Base-by-base conservation (phyloP, 1,284 basidiomycete genomes). In the Trichosporon sp. region DNA sequence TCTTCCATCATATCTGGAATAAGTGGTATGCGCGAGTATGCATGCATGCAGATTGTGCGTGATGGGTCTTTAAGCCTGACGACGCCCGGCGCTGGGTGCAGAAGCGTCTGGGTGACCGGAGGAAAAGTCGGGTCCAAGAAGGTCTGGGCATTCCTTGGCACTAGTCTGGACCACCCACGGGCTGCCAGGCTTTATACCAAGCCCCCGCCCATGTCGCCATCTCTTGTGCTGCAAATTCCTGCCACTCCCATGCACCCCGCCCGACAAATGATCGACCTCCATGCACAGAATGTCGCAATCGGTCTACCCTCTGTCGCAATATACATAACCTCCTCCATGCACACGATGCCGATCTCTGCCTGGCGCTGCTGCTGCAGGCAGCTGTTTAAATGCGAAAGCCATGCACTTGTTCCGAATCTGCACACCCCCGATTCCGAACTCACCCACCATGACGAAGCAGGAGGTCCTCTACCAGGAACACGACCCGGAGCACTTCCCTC, bases 401-500 rank as follows among this genome's bases (percentile, higher is more conserved):
- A 58, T 31, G 56, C 56, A 31, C 21, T 11, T 15, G 27, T 58
- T 58, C 56, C 56, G 29, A 58, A 58, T 58, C 27, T 15, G 13
- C 56, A 58, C 29, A 12, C 27, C 13, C 18, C 25, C 38, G 15
- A 31, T 32, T 58, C 15, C 56, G 29, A 58, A 58, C 56, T 32
- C 13, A 53, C 51, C 13, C 23, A 18, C 29, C 27, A 58, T 58
- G 56, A 7, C 56, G 27, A 58, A 31, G 56, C 27, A 56, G 53
- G 29, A 58, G 18, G 27, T 31, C 18, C 29, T n/a, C 27, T 58
- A 58, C 56, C 56, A 66, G 65, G 34, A 60, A 13, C 65, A 66
- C 25, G 65, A 66, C 51, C 65, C 65, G 25, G 65, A 66, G 34
- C 58, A 60, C 53, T 66, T 66, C 27, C 53, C 65, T 12, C 53